Evolutionary conservation across 2,329 filamentous ascomycete genomes (phyloP), one percentile per base, ranked within the genome.

Genomic region (Penicillium concentricum): DNA sequence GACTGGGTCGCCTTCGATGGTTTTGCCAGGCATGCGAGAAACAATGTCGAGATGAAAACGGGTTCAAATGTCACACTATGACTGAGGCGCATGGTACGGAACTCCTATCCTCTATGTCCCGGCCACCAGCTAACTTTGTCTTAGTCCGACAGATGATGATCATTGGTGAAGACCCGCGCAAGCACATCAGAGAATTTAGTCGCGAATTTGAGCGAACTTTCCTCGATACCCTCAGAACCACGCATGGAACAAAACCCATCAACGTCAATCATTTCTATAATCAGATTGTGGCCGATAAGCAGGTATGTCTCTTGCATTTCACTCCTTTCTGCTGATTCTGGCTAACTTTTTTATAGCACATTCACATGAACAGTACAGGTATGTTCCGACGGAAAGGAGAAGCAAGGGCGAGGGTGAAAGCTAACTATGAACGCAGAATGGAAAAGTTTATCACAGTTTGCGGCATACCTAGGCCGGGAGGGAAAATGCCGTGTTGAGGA

Each of bases 191-290:
- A 69, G 84, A 92, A 44, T 99, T 86, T 79, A 90, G 85, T 73
- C 84, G 84, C 59, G 85, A 96, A 64, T 99, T 99, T 73, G 78
- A 89, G 61, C 83, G 83, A 57, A 90, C 95, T 69, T 96, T 96
- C 67, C 61, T 95, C 1, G 80, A 85, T 56, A 80, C 94, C 2
- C 80, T 99, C 7, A 84, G 86, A 56, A 96, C 92, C 0, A 85
- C 87, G 0, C 94, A 99, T 68, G 91, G 92, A 61, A 92, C 96
- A 75, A 99, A 99, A 74, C 84, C 86, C 67, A 87, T 97, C 1
- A 84, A 92, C 34, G 85, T 92, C 50, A 99, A 99, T 69, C 87
- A 90, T 60, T 97, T 97, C 73, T 99, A 99, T 76, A 91, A 97
- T 72, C 88, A 92, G 69, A 94, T 96, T 68, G 97, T 97, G 65